phyloP scores from a whole-genome alignment of 2,329 filamentous ascomycete species.

The Venturiaceae sp. region DNA sequence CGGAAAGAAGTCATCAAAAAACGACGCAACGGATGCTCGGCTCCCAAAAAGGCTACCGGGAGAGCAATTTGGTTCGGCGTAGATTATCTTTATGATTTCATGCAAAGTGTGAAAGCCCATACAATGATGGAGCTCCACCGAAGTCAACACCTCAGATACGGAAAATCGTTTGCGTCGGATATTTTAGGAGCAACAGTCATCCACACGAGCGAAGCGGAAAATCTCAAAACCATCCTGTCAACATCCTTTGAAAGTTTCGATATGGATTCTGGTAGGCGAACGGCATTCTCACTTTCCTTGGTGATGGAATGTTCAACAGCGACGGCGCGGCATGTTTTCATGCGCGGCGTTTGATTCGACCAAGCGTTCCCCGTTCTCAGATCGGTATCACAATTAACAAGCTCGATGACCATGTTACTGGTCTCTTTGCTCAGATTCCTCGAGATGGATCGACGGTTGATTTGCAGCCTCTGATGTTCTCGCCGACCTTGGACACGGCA shows the following conservation, averaged over 20 bases:
- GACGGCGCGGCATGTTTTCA: constrained; percentile 31
- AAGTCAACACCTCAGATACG: constrained; percentile 20
- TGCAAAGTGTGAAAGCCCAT: constrained; percentile 24
- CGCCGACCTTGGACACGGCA: constrained; percentile 36
- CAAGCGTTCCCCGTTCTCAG: constrained; percentile 42
- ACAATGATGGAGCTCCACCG: constrained; percentile 13
- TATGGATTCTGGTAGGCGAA: constrained; percentile 22
- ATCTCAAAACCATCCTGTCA: constrained; percentile 35
- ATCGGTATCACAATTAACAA: constrained; percentile 48
- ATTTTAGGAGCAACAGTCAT: constrained; percentile 15
- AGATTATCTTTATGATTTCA: constrained; percentile 34
- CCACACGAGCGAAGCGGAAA: constrained; percentile 36
- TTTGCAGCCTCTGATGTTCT: constrained; percentile 33
- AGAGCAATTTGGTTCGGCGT: too few species aligned
- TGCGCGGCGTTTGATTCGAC: constrained; percentile 39
- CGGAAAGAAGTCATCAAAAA: too few species aligned
- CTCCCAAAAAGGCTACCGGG: too few species aligned
- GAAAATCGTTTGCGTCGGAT: constrained; percentile 24
- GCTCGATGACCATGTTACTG: constrained; percentile 48
- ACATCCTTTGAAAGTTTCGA: constrained; percentile 37
- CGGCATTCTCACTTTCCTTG: constrained; percentile 30
- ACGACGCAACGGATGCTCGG: too few species aligned
- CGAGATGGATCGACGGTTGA: constrained; percentile 33
- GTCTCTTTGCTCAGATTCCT: constrained; percentile 48
- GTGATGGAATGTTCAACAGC: constrained; percentile 35